Evolutionary conservation across 2,329 filamentous ascomycete species (phyloP), one percentile per base, ranked within the genome.

Genomic region (Colletotrichum sp.): DNA sequence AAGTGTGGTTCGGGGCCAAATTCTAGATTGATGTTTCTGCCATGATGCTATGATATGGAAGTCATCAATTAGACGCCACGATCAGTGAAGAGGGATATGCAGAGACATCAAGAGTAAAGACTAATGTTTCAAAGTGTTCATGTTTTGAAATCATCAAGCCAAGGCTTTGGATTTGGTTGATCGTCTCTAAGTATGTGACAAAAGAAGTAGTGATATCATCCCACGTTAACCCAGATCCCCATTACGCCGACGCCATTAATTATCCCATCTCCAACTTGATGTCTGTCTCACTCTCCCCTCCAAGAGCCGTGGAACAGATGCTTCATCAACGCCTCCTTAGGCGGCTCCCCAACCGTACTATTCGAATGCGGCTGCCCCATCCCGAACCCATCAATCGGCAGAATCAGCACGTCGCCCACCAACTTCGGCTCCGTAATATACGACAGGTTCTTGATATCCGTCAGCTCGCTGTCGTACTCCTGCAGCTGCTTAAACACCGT

Each of bases 401-500:
- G 67, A 43, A 82, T 71, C 65, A 81, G 61, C 10, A 81, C 75
- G 18, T 78, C 78, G 0, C 75, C 78, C 34, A 75, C 73, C 8
- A 78, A 48, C 56, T 59, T 78, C 2, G 77, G 71, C 61, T 74
- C 72, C n/a, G 26, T 56, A 55, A 78, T 73, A 13, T 65, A 74
- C 9, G 77, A 78, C 4, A 77, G 28, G 12, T 55, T 55, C 43
- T 64, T 63, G 13, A 55, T 52, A 14, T 63, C 59, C n/a, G 36
- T 79, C 24, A 81, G 56, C 30, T 63, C 70, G 1, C 76, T 72
- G 28, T 82, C 78, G 24, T 72, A 73, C 69, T 73, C 63, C 59
- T 78, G 78, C 59, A 84, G 73, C 64, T 81, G 76, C 36, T 78
- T 74, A 13, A 82, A 80, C 36, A 84, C 79, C 32, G 81, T 78